phyloP scores from a whole-genome alignment of 2,329 filamentous ascomycete species.

The Fusarium caatingaense region DNA sequence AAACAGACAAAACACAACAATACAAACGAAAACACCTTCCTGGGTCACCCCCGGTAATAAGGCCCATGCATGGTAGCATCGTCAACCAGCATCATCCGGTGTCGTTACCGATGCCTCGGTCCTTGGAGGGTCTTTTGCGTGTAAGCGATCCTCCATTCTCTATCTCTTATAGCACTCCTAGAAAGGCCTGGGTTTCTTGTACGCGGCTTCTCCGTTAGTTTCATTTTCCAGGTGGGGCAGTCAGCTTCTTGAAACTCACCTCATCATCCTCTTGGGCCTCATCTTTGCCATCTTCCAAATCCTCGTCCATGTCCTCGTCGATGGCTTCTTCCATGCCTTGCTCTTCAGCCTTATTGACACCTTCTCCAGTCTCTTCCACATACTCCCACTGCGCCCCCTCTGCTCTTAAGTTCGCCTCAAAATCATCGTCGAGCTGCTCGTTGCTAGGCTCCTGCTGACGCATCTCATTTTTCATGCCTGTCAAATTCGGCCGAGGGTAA shows the following conservation, averaged over 20 bases:
- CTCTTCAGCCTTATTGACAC: not conserved
- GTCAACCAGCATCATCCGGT: not conserved
- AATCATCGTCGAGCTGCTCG: not conserved
- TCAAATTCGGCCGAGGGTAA: not conserved
- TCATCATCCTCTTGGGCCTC: not conserved
- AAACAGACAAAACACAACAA: not conserved
- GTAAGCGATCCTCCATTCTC: no score
- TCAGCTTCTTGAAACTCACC: not conserved
- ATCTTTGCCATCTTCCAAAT: not conserved
- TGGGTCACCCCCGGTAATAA: not conserved
- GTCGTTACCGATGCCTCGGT: not conserved
- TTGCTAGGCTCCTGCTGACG: not conserved
- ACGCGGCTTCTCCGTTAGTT: not conserved
- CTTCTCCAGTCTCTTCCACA: not conserved
- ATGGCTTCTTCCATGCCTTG: not conserved
- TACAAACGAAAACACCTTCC: not conserved
- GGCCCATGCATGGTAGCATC: not conserved
- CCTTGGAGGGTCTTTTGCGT: no score
- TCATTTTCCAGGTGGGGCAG: not conserved
- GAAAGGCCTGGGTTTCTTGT: no score
- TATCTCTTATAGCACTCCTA: no score
- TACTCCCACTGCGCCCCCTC: not conserved
- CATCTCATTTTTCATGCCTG: not conserved
- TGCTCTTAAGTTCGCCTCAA: not conserved
- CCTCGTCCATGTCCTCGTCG: not conserved